Evolutionary conservation across 345 rosid species (phyloP).

Genomic region (Acer yangbiense): DNA sequence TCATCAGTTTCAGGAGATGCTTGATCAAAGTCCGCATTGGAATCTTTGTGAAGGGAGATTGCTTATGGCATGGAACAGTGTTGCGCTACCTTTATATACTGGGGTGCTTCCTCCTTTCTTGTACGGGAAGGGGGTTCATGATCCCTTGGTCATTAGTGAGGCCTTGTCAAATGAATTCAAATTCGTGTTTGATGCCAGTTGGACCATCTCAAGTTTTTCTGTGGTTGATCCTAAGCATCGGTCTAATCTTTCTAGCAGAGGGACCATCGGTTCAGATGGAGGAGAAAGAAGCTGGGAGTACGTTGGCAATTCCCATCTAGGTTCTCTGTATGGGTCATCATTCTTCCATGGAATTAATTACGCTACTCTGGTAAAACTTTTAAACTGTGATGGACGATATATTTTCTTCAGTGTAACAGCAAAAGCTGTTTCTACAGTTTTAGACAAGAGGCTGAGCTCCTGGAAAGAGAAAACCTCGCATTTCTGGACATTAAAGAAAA

Average conservation of each 20-base stretch:
- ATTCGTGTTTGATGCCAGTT: conserved; percentile 82
- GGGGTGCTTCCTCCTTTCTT: conserved; percentile 89
- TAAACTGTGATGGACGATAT: conserved; percentile 55
- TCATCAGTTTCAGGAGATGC: conserved; percentile 73
- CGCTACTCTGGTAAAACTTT: conserved; percentile 49
- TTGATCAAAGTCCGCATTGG: conserved; percentile 32
- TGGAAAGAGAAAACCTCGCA: conserved; percentile 37
- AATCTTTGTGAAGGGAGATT: conserved; percentile 49
- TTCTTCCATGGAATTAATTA: conserved; percentile 44
- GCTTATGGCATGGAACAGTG: conserved; percentile 80
- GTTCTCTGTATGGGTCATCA: conserved; percentile 63
- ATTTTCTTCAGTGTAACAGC: conserved; percentile 39
- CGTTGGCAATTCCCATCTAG: conserved; percentile 70
- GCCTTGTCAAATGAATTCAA: conserved; percentile 58
- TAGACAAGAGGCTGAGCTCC: conserved; percentile 25
- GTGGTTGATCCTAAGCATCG: conserved; percentile 26
- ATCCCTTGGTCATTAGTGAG: conserved; percentile 72
- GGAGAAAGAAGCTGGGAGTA: conserved; percentile 70
- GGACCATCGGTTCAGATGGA: conserved; percentile 21
- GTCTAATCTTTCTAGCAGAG: conserved; percentile 26
- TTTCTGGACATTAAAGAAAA: conserved; percentile 42
- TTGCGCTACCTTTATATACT: conserved; percentile 53
- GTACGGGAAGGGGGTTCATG: conserved; percentile 65
- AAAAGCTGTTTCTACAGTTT: conserved; percentile 24
- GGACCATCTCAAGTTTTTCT: conserved; percentile 55